Evolutionary conservation across 1,284 basidiomycete genomes (phyloP), one percentile per base, ranked within the genome.

Genomic region (Kwoniella shivajii): DNA sequence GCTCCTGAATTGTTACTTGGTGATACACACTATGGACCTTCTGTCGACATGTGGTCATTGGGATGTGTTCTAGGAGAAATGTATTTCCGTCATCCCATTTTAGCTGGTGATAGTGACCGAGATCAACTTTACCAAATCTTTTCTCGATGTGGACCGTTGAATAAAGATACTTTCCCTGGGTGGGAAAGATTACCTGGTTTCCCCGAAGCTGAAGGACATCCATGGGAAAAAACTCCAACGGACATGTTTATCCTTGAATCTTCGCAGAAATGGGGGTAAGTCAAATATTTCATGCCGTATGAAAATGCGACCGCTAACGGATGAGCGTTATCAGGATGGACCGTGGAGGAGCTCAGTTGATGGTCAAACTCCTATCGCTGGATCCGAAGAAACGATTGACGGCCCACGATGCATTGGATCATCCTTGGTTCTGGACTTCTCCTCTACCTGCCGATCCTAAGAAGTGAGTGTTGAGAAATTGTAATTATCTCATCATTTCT

Each of bases 41-140:
- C 93, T 62, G 88, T 99, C 48, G 95, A 99, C 77, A 87, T 99
- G 74, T 99, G 95, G 96, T 93, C 94, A n/a, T 86, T 98, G 49
- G 95, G 94, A 84, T 93, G 94, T 77, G 91, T 99, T 33, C 80
- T 99, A 16, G 95, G 89, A 24, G 95, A 99, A 78, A 98, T 99
- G 92, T 94, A 93, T 76, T 84, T 84, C 61, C 85, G 88, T 45
- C 83, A 85, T 56, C 94, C 96, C 0, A 91, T 99, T 59, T 83
- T 99, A 56, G 87, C 88, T 7, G 95, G 95, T 16, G 84, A 84
- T 6, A 88, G 88, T 14, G 96, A 99, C 71, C 80, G 92, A 24
- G 90, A 96, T 75, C 96, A 99, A 75, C 79, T 96, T 9, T 86
- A 89, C 70, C 86, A 87, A 74, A 98, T 99, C 57, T 92, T 90